These are phyloP conservation scores for Samsoniella hepiali DNA, from an alignment of 2,329 filamentous ascomycete genomes.

Conservation along the genomic window DNA sequence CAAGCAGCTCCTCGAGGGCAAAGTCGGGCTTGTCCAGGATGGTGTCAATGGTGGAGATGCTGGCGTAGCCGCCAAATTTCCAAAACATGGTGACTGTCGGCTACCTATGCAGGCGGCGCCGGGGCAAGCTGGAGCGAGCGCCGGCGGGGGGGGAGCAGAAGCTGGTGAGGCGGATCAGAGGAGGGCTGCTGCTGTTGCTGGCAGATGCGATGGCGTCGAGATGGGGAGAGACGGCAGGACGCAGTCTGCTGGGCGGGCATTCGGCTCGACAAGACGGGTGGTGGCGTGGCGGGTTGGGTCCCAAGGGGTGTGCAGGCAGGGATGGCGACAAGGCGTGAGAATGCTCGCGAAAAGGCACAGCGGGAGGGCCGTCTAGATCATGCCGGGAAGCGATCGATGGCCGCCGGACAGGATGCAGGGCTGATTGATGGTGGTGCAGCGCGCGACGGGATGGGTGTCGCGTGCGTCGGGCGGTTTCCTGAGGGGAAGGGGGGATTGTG, in stretches of 20 bases:
- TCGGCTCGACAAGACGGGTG: conserved; percentile 8
- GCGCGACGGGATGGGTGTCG: conserved; percentile 12
- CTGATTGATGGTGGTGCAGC: neutral
- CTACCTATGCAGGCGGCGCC: neutral
- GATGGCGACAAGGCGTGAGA: conserved; percentile 2
- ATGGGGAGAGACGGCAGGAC: conserved; percentile 2
- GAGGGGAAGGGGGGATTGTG: neutral
- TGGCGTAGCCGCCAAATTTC: conserved; percentile 98
- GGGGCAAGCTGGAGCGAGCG: conserved; percentile 16
- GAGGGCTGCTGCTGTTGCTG: neutral
- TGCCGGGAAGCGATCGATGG: conserved; percentile 8
- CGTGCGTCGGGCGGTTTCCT: conserved; percentile 18
- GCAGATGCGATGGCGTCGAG: neutral
- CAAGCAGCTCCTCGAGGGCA: conserved; percentile 89
- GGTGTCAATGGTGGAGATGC: conserved; percentile 92
- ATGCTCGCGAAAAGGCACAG: conserved; percentile 9
- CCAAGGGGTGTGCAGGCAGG: conserved; percentile 15
- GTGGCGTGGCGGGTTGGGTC: conserved; percentile 5
- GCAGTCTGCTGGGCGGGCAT: conserved; percentile 12
- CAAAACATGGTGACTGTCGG: conserved; percentile 82
- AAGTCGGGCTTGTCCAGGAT: conserved; percentile 97
- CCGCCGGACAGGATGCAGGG: neutral
- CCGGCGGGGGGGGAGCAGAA: conserved; percentile 4
- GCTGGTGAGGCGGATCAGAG: neutral
- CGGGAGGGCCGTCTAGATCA: conserved; percentile 15